Evolutionary conservation across 768 basidiomycete genomes (phyloP), one percentile per base, ranked within the genome.

Genomic region (Cystofilobasidium capitatum): DNA sequence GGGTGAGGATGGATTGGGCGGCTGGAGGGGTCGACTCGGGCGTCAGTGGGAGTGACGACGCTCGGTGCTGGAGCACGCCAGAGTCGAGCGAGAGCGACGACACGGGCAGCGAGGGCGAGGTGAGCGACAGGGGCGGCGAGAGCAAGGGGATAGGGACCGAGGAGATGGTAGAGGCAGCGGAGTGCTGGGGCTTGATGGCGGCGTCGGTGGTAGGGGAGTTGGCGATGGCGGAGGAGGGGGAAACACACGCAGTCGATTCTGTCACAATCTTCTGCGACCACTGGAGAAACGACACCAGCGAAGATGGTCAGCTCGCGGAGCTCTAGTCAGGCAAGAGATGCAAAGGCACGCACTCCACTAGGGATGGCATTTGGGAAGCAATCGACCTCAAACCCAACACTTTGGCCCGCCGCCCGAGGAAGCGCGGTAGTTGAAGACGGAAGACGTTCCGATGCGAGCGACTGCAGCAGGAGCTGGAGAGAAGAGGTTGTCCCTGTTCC

Each of bases 361-460:
- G 36, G 37, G 49, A 33, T 59, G 39, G 58, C 58, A 60, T 61
- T 66, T 62, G 17, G 4, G 24, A n/a, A n/a, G 58, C 49, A 33
- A 44, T 58, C 65, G 65, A 31, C 65, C 65, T 66, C 65, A 66
- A 66, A 66, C 33, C 44, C 59, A 55, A 59, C 59, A 61, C 65
- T 61, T 22, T 26, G 31, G 45, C 16, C 64, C 64, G 33, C 64
- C 64, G 39, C 64, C 64, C 20, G 42, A 22, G 40, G 40, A 13
- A 33, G 40, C 62, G 45, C 47, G 33, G 42, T 51, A 44, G 33
- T 63, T 45, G 44, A 47, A 49, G 58, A 44, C 47, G 37, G 39
- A 59, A n/a, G 42, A 16, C 12, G 24, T 14, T 14, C 45, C 42
- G 45, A 22, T 20, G 45, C 22, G 29, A 22, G 59, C 45, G 24